Evolutionary conservation across 805 yeast species (phyloP).

Genomic region (Metschnikowia gruessii): DNA sequence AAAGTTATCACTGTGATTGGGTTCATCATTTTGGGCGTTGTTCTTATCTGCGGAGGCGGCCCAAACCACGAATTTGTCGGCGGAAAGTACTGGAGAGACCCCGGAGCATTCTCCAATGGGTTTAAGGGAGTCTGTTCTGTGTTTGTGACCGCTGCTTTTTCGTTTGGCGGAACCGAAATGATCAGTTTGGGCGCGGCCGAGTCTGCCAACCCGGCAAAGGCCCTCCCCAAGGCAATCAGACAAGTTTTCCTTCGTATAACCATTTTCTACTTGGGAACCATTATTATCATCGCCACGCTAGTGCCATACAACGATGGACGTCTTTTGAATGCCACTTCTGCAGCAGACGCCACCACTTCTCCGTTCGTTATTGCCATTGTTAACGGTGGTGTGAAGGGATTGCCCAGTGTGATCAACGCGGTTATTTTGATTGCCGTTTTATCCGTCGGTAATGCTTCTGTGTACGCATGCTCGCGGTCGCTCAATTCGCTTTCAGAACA

Average conservation of each 20-base stretch:
- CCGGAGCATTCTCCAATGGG: constrained; percentile 36
- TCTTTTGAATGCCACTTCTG: constrained; percentile 22
- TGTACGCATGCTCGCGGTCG: constrained; percentile 43
- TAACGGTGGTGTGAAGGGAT: constrained; percentile 38
- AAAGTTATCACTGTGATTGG: constrained; percentile 64
- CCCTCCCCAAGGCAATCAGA: constrained; percentile 42
- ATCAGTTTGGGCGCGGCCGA: constrained; percentile 41
- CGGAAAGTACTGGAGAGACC: constrained; percentile 36
- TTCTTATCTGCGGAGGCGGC: constrained; percentile 50
- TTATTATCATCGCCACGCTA: constrained; percentile 39
- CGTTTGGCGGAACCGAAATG: constrained; percentile 43
- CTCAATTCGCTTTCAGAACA: constrained; percentile 40
- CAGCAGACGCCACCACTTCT: constrained; percentile 36
- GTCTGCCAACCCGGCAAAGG: constrained; percentile 35
- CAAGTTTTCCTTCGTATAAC: constrained; percentile 43
- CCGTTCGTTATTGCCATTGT: constrained; percentile 45
- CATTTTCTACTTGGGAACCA: constrained; percentile 40
- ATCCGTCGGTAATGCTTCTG: constrained; percentile 44
- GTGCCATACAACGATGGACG: constrained; percentile 32
- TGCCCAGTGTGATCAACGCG: constrained; percentile 44
- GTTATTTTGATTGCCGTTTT: constrained; percentile 39
- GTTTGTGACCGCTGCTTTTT: constrained; percentile 40
- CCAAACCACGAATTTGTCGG: constrained; percentile 38
- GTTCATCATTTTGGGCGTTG: constrained; percentile 53
- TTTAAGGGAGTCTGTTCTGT: constrained; percentile 41